These are phyloP conservation scores for Trypanosoma avium DNA, from an alignment of 208 protist species.

Conservation along the genomic window DNA sequence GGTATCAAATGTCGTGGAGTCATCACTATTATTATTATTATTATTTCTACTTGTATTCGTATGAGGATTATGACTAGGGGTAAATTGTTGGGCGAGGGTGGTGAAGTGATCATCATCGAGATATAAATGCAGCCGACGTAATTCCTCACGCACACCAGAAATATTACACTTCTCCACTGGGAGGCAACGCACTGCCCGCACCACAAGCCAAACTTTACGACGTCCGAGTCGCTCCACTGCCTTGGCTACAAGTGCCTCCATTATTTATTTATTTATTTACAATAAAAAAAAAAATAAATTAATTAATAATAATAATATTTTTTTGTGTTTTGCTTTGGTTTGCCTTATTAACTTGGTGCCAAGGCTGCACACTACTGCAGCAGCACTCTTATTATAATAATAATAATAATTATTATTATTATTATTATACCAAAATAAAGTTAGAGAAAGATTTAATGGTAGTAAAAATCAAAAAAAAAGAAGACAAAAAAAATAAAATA, in stretches of 20 bases:
- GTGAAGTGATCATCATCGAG: conserved; percentile 61
- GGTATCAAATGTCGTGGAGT: conserved; percentile 23
- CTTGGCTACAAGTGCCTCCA: conserved; percentile 47
- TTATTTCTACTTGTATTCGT: conserved; percentile 31
- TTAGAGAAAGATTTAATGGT: no score
- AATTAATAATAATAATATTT: neutral
- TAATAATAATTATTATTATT: no score
- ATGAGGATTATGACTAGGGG: no score
- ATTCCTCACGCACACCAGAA: conserved; percentile 47
- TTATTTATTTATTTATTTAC: conserved; percentile 1
- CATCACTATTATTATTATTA: neutral
- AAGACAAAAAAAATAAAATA: no score
- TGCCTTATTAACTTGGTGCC: no score
- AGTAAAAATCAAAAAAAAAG: no score
- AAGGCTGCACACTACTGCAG: no score
- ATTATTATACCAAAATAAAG: no score
- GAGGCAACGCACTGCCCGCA: conserved; percentile 36
- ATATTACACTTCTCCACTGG: conserved; percentile 12
- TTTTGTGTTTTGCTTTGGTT: neutral
- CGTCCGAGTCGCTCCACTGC: conserved; percentile 61
- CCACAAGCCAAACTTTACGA: conserved; percentile 69
- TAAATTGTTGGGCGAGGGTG: conserved; percentile 27
- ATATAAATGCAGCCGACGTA: conserved; percentile 67
- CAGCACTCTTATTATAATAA: no score
- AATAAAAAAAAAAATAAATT: neutral